Conservation (phyloP, 2,329 filamentous ascomycete genomes). For the Trichoderma endophyticum region DNA sequence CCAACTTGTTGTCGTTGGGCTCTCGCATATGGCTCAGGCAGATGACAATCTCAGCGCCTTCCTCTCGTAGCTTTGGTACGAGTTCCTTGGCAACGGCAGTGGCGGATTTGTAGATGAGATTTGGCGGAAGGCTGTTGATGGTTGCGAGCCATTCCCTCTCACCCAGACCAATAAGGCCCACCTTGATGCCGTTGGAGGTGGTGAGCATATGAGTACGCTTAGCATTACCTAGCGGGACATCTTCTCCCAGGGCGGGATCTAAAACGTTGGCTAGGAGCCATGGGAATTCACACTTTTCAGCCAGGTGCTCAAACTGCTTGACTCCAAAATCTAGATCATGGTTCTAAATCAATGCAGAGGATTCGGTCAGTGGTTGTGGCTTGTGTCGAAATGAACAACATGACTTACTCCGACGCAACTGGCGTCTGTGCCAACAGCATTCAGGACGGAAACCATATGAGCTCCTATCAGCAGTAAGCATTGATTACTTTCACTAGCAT, state of each 20-base stretch:
- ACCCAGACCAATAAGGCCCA: constrained; percentile 80
- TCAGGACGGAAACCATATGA: constrained; percentile 86
- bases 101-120: constrained; percentile 78
- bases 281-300: constrained; percentile 74
- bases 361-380: neutral
- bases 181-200: constrained; percentile 77
- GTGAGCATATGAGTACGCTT: constrained; percentile 73
- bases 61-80: constrained; percentile 66
- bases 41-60: constrained; percentile 80
- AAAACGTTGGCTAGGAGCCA: constrained; percentile 89
- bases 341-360: constrained; percentile 51
- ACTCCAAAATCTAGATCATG: constrained; percentile 93
- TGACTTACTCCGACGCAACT: constrained; percentile 71
- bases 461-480: constrained; percentile 46
- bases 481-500: neutral
- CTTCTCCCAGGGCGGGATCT: constrained; percentile 74
- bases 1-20: constrained; percentile 85
- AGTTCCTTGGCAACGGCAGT: constrained; percentile 72
- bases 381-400: constrained; percentile 30
- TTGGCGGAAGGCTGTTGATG: constrained; percentile 79
- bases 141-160: constrained; percentile 88
- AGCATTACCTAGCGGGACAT: constrained; percentile 72
- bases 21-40: constrained; percentile 83
- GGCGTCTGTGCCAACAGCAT: constrained; percentile 71
- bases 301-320: constrained; percentile 70